A percentile compares a stretch with the other conserved stretches of the same genome.
Conservation (phyloP, 176 grass and related monocot genomes). For the Aechmea fasciata region DNA sequence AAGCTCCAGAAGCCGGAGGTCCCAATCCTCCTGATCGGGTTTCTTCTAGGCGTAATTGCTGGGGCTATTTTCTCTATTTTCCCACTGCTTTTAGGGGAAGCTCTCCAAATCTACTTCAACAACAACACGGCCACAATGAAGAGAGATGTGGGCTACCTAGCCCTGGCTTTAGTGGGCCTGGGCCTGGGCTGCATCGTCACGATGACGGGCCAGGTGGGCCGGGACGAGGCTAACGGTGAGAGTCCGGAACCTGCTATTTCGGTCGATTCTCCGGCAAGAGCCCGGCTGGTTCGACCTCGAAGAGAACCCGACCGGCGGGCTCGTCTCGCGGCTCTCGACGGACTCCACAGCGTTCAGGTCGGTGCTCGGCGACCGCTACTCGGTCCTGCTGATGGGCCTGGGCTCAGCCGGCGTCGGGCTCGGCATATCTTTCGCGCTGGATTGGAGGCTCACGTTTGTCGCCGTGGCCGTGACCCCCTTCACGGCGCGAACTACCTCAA, state of each 20-base stretch:
- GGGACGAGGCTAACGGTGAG: slow-evolving; percentile 37
- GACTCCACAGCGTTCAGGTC: slow-evolving; percentile 43
- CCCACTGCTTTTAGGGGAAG: slow-evolving; percentile 48
- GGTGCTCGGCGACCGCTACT: slow-evolving; percentile 50
- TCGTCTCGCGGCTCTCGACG: slow-evolving; percentile 35
- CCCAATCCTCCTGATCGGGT: slow-evolving; percentile 32
- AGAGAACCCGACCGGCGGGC: slow-evolving; percentile 36
- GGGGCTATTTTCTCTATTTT: slow-evolving; percentile 56
- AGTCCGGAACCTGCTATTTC: slow-evolving; percentile 37
- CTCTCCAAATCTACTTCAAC: slow-evolving; percentile 49
- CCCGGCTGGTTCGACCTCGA: slow-evolving; percentile 56
- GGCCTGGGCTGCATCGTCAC: slow-evolving; percentile 43
- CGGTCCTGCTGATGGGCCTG: slow-evolving; percentile 51
- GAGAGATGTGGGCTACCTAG: slow-evolving; percentile 34
- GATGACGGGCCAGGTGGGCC: slow-evolving; percentile 60
- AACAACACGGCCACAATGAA: slow-evolving; percentile 29
- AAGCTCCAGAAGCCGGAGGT: slow-evolving; percentile 38
- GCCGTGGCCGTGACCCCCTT: slow-evolving; percentile 30
- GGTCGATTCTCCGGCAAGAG: slow-evolving; percentile 43
- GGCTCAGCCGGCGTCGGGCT: slow-evolving; percentile 46
- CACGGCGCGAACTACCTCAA: slow-evolving; percentile 43
- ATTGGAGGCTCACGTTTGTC: slow-evolving; percentile 48
- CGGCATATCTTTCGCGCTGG: slow-evolving; percentile 35
- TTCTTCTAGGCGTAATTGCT: slow-evolving; percentile 38
- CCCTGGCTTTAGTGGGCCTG: slow-evolving; percentile 32